Percentiles rank a stretch among this genome's conserved stretches.
Evolutionary conservation across 441 rosid species (phyloP).

Genomic region (Populus hybrid): DNA sequence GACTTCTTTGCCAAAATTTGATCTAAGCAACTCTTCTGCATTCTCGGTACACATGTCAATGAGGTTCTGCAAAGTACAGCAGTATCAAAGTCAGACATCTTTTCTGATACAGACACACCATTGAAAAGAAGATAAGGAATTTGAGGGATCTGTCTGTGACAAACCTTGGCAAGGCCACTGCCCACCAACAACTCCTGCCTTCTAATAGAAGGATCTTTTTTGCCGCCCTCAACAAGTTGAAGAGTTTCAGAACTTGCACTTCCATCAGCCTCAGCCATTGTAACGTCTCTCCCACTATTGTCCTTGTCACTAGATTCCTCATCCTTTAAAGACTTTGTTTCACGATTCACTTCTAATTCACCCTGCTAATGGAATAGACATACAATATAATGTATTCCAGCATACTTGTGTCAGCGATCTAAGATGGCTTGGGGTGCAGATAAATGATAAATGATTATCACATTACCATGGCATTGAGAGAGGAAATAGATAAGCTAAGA

Average conservation of each 20-base stretch:
- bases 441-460: slow-evolving; percentile 1
- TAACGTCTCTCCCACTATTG: slow-evolving; percentile 29
- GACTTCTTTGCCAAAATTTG: slow-evolving; percentile 78
- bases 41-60: slow-evolving; percentile 64
- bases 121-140: neutral
- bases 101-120: neutral
- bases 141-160: slow-evolving; percentile 4
- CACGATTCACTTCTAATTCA: slow-evolving; percentile 37
- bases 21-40: slow-evolving; percentile 63
- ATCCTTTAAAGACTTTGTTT: slow-evolving; percentile 33
- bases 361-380: slow-evolving; percentile 34
- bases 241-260: slow-evolving; percentile 32
- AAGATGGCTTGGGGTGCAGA: neutral
- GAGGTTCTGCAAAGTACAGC: slow-evolving; percentile 55
- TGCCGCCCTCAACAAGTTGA: slow-evolving; percentile 47
- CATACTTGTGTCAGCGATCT: neutral
- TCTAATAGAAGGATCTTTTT: slow-evolving; percentile 77
- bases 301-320: slow-evolving; percentile 37
- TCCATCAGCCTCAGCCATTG: slow-evolving; percentile 23
- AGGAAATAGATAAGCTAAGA: slow-evolving; percentile 59
- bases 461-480: slow-evolving; percentile 62
- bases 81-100: slow-evolving; percentile 5
- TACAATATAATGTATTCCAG: neutral
- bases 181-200: slow-evolving; percentile 73
- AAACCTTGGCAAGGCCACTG: slow-evolving; percentile 94